Conservation (phyloP, 768 basidiomycete genomes). For the Leucosporidium creatinivorum region DNA sequence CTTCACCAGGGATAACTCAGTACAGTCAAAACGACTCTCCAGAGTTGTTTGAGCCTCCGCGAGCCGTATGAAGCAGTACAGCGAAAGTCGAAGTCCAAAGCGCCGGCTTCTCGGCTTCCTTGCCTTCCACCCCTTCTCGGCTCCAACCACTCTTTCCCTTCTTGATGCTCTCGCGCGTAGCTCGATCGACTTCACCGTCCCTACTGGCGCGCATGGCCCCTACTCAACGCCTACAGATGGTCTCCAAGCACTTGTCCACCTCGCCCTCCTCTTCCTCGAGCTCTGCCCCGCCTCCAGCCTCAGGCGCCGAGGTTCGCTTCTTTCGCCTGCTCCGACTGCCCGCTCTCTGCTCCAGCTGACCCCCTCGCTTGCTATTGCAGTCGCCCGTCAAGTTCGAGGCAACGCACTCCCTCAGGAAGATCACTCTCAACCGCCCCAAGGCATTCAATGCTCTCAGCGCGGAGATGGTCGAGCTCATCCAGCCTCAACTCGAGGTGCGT, state of each 20-base stretch:
- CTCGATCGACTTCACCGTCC: too few species aligned
- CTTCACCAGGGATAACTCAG: too few species aligned
- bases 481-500: conserved; percentile 65
- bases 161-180: too few species aligned
- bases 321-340: neutral
- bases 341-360: neutral
- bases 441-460: conserved; percentile 77
- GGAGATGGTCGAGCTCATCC: conserved; percentile 65
- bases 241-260: neutral
- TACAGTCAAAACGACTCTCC: too few species aligned
- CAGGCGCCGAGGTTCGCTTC: neutral
- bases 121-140: too few species aligned
- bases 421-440: conserved; percentile 67
- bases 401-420: conserved; percentile 48
- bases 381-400: conserved; percentile 37
- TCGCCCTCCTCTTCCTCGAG: neutral
- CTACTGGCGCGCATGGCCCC: conserved; percentile 2
- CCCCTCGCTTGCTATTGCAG: conserved; percentile 7
- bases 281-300: neutral
- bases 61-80: too few species aligned
- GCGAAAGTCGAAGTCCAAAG: too few species aligned
- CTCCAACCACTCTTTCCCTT: too few species aligned
- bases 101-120: too few species aligned
- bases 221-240: conserved; percentile 7
- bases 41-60: too few species aligned